These are phyloP conservation scores for Debaryomyces nepalensis DNA, from an alignment of 1,139 yeast genomes.

Conservation along the genomic window DNA sequence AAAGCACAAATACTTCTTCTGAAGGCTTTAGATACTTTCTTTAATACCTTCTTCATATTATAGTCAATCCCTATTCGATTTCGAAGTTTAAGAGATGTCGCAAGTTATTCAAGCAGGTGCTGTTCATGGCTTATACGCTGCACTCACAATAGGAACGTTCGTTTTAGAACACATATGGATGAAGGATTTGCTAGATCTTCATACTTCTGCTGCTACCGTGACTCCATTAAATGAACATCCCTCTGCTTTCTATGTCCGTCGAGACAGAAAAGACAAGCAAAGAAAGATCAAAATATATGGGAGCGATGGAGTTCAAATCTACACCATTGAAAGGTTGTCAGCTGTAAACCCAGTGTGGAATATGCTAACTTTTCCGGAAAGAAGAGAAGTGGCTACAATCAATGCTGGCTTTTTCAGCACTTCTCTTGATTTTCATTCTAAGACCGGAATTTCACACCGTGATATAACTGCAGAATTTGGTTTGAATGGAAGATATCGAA, in stretches of 20 bases:
- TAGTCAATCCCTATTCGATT: neutral
- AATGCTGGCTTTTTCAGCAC: conserved; percentile 52
- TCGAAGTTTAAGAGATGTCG: conserved; percentile 19
- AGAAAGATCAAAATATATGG: conserved; percentile 52
- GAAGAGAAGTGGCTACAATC: conserved; percentile 56
- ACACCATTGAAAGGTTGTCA: conserved; percentile 57
- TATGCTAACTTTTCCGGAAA: conserved; percentile 47
- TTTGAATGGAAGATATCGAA: conserved; percentile 39
- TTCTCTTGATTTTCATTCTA: conserved; percentile 55
- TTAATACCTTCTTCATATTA: neutral
- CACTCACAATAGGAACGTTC: conserved; percentile 43
- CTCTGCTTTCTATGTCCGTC: conserved; percentile 48
- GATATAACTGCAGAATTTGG: conserved; percentile 39
- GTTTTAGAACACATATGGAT: conserved; percentile 44
- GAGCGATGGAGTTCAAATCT: conserved; percentile 43
- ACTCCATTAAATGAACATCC: conserved; percentile 46
- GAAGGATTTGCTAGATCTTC: conserved; percentile 38
- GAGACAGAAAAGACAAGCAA: conserved; percentile 52
- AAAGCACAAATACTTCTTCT: neutral
- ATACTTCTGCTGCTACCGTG: conserved; percentile 40
- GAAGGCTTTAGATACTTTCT: neutral
- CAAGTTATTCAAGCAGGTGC: conserved; percentile 47
- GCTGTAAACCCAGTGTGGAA: conserved; percentile 57
- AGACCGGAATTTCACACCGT: conserved; percentile 51
- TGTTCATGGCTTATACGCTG: conserved; percentile 43